These are phyloP conservation scores for Tuber magnatum DNA, from an alignment of 495 filamentous ascomycete species.

Conservation along the genomic window DNA sequence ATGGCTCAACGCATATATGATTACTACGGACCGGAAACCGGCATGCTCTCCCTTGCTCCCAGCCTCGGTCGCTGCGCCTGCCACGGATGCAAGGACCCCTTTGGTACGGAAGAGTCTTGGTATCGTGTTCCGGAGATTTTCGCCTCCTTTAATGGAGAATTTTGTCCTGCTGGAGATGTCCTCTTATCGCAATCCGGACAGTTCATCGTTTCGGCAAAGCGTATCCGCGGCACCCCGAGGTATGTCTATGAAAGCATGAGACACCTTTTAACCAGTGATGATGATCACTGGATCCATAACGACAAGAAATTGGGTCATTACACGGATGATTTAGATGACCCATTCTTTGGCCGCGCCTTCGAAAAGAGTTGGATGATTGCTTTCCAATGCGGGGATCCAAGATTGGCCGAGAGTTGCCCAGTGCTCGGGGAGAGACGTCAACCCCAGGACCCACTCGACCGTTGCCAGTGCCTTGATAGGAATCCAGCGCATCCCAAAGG, in stretches of 20 bases:
- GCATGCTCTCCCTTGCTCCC: slow-evolving; percentile 44
- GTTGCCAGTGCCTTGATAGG: slow-evolving; percentile 46
- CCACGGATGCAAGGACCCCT: slow-evolving; percentile 43
- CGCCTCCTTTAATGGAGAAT: slow-evolving; percentile 25
- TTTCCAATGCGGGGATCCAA: slow-evolving; percentile 43
- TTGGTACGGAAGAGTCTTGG: slow-evolving; percentile 39
- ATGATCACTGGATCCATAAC: slow-evolving; percentile 39
- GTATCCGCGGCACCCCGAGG: slow-evolving; percentile 43
- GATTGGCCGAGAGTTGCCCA: slow-evolving; percentile 44
- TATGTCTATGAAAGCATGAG: slow-evolving; percentile 40
- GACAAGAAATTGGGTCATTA: slow-evolving; percentile 29
- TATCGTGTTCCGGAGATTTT: slow-evolving; percentile 40
- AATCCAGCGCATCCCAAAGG: neutral
- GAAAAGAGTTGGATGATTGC: slow-evolving; percentile 46
- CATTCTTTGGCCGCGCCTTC: slow-evolving; percentile 45
- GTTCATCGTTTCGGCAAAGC: slow-evolving; percentile 45
- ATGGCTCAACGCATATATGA: slow-evolving; percentile 42
- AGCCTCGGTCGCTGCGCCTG: slow-evolving; percentile 41
- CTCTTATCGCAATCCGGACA: slow-evolving; percentile 46
- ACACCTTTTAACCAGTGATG: slow-evolving; percentile 40
- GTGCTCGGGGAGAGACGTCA: slow-evolving; percentile 42
- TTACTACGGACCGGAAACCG: slow-evolving; percentile 43
- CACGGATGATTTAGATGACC: slow-evolving; percentile 40
- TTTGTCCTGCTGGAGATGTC: slow-evolving; percentile 22
- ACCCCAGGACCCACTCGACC: slow-evolving; percentile 35